Evolutionary conservation across 768 basidiomycete genomes (phyloP).

Genomic region (Serendipita vermifera): DNA sequence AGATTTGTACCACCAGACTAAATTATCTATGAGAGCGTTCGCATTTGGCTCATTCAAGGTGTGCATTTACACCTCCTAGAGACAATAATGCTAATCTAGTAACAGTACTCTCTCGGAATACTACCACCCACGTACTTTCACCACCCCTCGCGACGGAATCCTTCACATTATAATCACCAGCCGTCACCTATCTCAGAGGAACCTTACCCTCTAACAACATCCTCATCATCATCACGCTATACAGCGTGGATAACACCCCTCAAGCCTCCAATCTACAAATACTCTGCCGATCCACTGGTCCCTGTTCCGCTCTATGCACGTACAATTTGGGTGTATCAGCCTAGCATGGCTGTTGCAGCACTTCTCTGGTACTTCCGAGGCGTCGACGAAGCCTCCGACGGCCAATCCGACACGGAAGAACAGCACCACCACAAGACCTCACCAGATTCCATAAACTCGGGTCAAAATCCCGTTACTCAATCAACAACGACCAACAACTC

Average conservation of each 20-base stretch:
- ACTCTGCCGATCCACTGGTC: background rate
- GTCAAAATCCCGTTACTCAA: too few relatives aligned
- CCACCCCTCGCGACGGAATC: background rate
- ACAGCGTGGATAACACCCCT: background rate
- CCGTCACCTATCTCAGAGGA: background rate
- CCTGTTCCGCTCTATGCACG: background rate
- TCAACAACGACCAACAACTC: background rate
- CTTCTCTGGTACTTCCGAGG: slow-evolving; percentile 5
- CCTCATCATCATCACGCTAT: background rate
- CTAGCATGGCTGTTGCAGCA: background rate
- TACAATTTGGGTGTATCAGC: background rate
- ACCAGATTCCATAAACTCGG: background rate
- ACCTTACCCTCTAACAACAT: background rate
- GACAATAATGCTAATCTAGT: too few relatives aligned
- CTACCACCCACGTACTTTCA: background rate
- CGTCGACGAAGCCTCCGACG: too few relatives aligned
- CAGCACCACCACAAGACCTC: background rate
- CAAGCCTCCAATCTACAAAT: background rate
- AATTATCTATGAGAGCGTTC: background rate
- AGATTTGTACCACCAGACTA: background rate
- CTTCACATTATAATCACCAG: background rate
- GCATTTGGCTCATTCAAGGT: slow-evolving; percentile 5
- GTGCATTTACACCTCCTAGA: background rate
- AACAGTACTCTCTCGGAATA: background rate
- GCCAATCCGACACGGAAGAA: too few relatives aligned